Evolutionary conservation across 331 rosid species (phyloP), one percentile per base, ranked within the genome.

Genomic region (Pyracantha coccinea): DNA sequence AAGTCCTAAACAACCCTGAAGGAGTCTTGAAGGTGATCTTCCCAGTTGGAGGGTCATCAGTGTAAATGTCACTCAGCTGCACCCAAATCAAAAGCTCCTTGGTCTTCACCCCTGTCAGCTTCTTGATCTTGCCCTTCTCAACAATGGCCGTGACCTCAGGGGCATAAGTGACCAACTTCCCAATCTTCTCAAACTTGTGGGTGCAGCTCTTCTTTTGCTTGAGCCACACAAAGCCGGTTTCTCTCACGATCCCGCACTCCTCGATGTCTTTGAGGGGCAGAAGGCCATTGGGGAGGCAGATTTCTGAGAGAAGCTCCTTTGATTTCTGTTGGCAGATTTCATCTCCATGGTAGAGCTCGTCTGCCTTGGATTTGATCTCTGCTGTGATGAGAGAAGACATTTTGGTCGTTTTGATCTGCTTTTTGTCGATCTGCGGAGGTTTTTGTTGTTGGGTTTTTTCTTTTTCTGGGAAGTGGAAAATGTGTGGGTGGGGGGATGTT

Each of bases 1-100:
- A 93, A 1, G 88, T 24, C 86, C 95, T 77, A 27, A 2, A 89
- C 0, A 91, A 73, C 8, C 98, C 98, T 0, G 95, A 2, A 4
- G 91, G 89, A 0, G 86, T 74, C 72, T 89, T 83, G 74, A 93
- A 89, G 1, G 92, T 89, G 69, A 93, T 90, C 60, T 91, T 93
- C 0, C 90, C 89, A 1, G 86, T 84, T 20, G 97, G 85, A 2
- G 97, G 91, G 23, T 88, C 86, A 72, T 91, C 94, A 19, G 86
- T 47, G 44, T 14, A 91, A 52, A 93, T 91, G 4, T 93, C 98
- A 66, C 82, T 53, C 0, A 93, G 83, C 0, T 91, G 2, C 6
- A 93, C 65, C 98, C 98, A 93, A 20, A 93, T 0, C 79, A 91
- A 45, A 11, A 93, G 83, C 96, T 91, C 98, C 81, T 93, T 93